These are phyloP conservation scores for Fomes fomentarius DNA, from an alignment of 1,284 basidiomycete species.

Conservation along the genomic window DNA sequence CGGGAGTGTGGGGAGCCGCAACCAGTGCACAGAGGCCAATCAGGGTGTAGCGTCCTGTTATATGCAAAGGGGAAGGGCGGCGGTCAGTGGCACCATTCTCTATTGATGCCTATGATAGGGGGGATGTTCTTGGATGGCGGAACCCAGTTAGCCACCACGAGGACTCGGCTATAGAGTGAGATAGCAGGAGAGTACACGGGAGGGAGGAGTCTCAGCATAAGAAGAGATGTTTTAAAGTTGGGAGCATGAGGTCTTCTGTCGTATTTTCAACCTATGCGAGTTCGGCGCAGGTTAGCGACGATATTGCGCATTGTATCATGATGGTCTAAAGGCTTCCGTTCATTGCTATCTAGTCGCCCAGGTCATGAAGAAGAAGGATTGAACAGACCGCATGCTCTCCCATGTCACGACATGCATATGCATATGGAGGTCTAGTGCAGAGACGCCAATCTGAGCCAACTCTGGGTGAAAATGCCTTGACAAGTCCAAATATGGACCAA, in stretches of 20 bases:
- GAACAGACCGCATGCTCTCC: neutral
- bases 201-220: neutral
- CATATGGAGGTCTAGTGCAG: no score
- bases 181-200: neutral
- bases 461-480: neutral
- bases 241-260: constrained; percentile 6
- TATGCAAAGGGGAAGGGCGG: constrained; percentile 1
- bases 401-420: no score
- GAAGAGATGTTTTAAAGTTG: constrained; percentile 7
- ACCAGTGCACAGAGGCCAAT: neutral
- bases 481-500: neutral
- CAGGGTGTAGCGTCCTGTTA: constrained; percentile 4
- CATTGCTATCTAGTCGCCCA: neutral
- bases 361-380: neutral
- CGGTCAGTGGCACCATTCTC: neutral
- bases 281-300: neutral
- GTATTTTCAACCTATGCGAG: neutral
- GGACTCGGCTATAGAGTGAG: neutral
- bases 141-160: constrained; percentile 18
- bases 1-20: neutral
- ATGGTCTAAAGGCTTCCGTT: neutral
- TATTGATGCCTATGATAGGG: constrained; percentile 3
- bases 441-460: no score
- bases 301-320: neutral
- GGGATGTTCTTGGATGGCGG: constrained; percentile 3